Base-by-base conservation (phyloP, 768 basidiomycete species). In the Tylopilus sp. region DNA sequence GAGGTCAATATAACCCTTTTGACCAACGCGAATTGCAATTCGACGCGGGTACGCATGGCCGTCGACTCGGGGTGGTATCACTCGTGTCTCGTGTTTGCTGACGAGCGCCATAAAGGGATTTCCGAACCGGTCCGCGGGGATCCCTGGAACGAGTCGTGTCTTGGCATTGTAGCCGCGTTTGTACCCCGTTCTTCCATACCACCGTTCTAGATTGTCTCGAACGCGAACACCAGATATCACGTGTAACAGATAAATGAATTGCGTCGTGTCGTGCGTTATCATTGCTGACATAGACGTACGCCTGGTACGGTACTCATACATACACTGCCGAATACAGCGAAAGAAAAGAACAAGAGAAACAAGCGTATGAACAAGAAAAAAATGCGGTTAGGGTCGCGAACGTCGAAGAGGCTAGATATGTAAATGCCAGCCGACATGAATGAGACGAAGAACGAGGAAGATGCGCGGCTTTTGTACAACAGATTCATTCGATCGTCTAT, bases 271-370 rank as follows among this genome's bases (percentile, higher is more conserved):
- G 36, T 47, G 46, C 36, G 49, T 45, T 42, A 48, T 54, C 33
- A 33, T 55, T 38, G 44, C 34, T 33, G 50, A 64, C 58, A 63
- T 63, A 57, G 44, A 40, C 70, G 58, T 68, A 73, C 57, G 50
- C 65, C 52, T 48, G 68, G 68, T 70, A 70, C 68, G 68, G 64
- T 70, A 71, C 62, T 60, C 25, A 70, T 71, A 71, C 62, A 68
- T 69, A 68, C 44, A 52, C 7, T 45, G 65, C 62, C 57, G 53
- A 10, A 55, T 52, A 50, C 54, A 50, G 50, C 55, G 50, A 54
- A 57, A 46, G 16, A 25, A 13, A 28, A 4, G 31, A 28, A 26
- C 16, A 21, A 40, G 33, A 12, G 40, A 13, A 19, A 14, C 22
- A 36, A 48, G 52, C 38, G 43, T 29, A 29, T 49, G 46, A 49